Evolutionary conservation across 1,284 basidiomycete genomes (phyloP).

Genomic region (Cutaneotrichosporon daszewskae): DNA sequence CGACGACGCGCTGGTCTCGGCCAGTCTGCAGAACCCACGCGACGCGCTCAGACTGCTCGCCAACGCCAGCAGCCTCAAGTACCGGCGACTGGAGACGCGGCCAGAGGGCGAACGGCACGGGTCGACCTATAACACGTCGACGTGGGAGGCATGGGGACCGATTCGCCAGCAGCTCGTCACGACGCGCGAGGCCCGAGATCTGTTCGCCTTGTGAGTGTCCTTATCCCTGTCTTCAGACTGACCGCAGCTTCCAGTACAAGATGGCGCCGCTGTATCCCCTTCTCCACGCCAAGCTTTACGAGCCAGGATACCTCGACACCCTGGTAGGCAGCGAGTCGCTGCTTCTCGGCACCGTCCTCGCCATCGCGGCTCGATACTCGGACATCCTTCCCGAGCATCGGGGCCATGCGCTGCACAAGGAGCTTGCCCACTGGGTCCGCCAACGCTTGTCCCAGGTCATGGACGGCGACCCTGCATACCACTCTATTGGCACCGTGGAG

Average conservation of each 20-base stretch:
- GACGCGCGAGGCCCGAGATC: conserved; percentile 4
- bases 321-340: conserved; percentile 8
- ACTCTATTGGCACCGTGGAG: conserved; percentile 9
- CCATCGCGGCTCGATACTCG: conserved; percentile 11
- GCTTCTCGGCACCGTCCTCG: conserved; percentile 11
- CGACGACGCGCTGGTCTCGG: conserved; percentile 6
- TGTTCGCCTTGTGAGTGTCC: conserved; percentile 8
- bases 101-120: neutral
- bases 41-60: conserved; percentile 14
- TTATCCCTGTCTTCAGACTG: neutral
- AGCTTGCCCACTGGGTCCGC: conserved; percentile 10
- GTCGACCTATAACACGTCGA: conserved; percentile 3
- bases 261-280: conserved; percentile 15
- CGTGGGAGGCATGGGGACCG: conserved; percentile 9
- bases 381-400: conserved; percentile 2
- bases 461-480: conserved; percentile 10
- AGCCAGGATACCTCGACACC: conserved; percentile 8
- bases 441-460: conserved; percentile 4
- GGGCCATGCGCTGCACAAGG: neutral
- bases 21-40: conserved; percentile 11
- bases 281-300: conserved; percentile 7
- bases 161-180: too few species aligned
- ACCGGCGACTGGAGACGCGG: neutral
- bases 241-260: conserved; percentile 10
- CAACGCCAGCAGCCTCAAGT: conserved; percentile 9